Evolutionary conservation across 2,329 filamentous ascomycete species (phyloP).

Genomic region (Hyphodiscus sp.): DNA sequence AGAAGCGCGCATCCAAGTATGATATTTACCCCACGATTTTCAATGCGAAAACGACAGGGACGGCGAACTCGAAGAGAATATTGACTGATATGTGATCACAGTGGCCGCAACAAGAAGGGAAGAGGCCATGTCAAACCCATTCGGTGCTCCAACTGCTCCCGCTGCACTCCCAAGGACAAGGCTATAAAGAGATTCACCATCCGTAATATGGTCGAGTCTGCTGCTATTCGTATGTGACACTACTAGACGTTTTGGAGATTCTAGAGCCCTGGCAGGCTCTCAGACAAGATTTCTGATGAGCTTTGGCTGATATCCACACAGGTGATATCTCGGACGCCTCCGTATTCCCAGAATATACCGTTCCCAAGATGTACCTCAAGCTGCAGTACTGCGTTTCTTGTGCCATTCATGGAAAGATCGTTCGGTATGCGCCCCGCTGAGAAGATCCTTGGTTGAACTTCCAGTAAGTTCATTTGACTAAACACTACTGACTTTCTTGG

Average conservation of each 20-base stretch:
- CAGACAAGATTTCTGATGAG: background rate
- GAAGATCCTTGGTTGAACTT: slow-evolving; percentile 56
- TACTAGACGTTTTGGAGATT: background rate
- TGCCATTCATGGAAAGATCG: slow-evolving; percentile 99
- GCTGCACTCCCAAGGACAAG: slow-evolving; percentile 81
- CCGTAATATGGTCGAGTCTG: slow-evolving; percentile 99
- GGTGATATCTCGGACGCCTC: slow-evolving; percentile 99
- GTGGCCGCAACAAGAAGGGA: slow-evolving; percentile 99
- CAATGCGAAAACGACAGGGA: no score
- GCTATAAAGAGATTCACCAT: slow-evolving; percentile 99
- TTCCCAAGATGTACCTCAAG: slow-evolving; percentile 99
- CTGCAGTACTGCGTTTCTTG: slow-evolving; percentile 99
- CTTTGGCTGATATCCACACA: slow-evolving; percentile 35
- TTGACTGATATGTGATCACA: slow-evolving; percentile 33
- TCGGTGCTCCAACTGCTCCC: slow-evolving; percentile 81
- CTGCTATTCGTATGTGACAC: slow-evolving; percentile 86
- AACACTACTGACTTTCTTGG: slow-evolving; percentile 24
- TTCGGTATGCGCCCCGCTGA: slow-evolving; percentile 75
- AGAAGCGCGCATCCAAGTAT: slow-evolving; percentile 66
- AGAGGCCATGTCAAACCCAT: slow-evolving; percentile 99
- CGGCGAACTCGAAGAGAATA: background rate
- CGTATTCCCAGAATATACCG: slow-evolving; percentile 98
- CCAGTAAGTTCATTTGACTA: slow-evolving; percentile 34
- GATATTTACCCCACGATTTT: slow-evolving; percentile 26
- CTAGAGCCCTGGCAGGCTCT: background rate